Conservation (phyloP, 345 rosid genomes). For the Brassica rapa region DNA sequence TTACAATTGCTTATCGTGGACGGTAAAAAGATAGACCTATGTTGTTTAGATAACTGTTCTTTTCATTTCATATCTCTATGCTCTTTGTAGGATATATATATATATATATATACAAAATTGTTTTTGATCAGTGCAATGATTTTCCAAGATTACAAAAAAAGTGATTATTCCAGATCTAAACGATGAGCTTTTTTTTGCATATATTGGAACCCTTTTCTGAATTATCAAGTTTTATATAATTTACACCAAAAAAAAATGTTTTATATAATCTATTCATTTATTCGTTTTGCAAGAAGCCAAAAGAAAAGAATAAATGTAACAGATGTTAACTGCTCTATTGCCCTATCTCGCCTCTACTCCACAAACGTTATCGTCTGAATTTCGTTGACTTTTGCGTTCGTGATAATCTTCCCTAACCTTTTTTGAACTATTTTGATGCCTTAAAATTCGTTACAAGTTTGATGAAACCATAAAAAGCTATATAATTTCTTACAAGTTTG, state of each 20-base stretch:
- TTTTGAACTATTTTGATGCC: too few species aligned
- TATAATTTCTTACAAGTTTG: too few species aligned
- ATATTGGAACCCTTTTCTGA: background rate
- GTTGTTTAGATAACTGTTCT: background rate
- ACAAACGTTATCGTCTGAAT: conserved; percentile 36
- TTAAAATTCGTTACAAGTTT: too few species aligned
- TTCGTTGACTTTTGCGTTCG: conserved; percentile 33
- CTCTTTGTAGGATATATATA: conserved; percentile 27
- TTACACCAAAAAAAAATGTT: too few species aligned
- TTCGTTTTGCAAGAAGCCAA: conserved; percentile 3
- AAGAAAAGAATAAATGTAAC: conserved; percentile 4
- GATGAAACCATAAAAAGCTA: too few species aligned
- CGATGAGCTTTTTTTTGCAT: conserved; percentile 14
- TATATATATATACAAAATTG: conserved; percentile 20
- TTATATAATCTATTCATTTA: background rate
- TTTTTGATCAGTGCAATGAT: conserved; percentile 18
- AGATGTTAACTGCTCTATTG: background rate
- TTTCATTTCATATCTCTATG: conserved; percentile 17
- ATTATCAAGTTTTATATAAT: background rate
- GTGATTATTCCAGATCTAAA: conserved; percentile 7
- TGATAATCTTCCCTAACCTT: conserved; percentile 22
- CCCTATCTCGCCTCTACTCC: conserved; percentile 12
- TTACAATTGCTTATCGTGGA: conserved; percentile 4
- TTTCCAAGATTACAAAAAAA: background rate
- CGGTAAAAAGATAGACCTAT: conserved; percentile 9